Evolutionary conservation across 805 yeast genomes (phyloP).

Genomic region (Lipomyces sp.): DNA sequence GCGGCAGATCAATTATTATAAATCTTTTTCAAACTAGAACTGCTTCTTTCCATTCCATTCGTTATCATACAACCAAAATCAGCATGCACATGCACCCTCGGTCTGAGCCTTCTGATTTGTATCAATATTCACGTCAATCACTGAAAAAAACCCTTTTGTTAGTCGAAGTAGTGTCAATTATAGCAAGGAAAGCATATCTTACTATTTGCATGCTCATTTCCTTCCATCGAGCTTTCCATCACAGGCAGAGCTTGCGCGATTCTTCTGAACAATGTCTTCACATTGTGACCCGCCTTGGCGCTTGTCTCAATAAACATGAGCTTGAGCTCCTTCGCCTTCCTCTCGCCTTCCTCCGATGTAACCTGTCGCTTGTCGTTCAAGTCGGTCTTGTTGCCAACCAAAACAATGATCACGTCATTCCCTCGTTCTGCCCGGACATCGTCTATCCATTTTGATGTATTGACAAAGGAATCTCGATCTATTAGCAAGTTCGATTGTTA

Average conservation of each 20-base stretch:
- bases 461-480: slow-evolving; percentile 67
- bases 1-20: too few species aligned
- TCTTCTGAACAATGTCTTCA: slow-evolving; percentile 81
- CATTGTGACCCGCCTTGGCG: slow-evolving; percentile 92
- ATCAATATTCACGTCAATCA: slow-evolving; percentile 30
- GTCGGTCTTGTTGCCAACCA: slow-evolving; percentile 93
- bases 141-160: slow-evolving; percentile 1
- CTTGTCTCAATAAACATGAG: slow-evolving; percentile 89
- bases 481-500: not conserved
- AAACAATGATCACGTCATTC: slow-evolving; percentile 75
- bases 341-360: slow-evolving; percentile 84
- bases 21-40: not conserved
- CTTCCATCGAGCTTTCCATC: slow-evolving; percentile 44
- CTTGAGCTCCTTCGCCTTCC: slow-evolving; percentile 65
- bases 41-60: not conserved
- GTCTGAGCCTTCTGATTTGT: slow-evolving; percentile 18
- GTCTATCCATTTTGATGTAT: slow-evolving; percentile 86
- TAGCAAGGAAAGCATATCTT: not conserved
- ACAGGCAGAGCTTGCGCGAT: slow-evolving; percentile 91
- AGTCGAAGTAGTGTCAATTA: not conserved
- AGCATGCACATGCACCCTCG: slow-evolving; percentile 22
- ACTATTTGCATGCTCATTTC: slow-evolving; percentile 24
- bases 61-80: not conserved
- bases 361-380: slow-evolving; percentile 79
- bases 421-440: slow-evolving; percentile 94